Base-by-base conservation (phyloP, 73 alveolate genomes). In the Tetrahymena thermophila region DNA sequence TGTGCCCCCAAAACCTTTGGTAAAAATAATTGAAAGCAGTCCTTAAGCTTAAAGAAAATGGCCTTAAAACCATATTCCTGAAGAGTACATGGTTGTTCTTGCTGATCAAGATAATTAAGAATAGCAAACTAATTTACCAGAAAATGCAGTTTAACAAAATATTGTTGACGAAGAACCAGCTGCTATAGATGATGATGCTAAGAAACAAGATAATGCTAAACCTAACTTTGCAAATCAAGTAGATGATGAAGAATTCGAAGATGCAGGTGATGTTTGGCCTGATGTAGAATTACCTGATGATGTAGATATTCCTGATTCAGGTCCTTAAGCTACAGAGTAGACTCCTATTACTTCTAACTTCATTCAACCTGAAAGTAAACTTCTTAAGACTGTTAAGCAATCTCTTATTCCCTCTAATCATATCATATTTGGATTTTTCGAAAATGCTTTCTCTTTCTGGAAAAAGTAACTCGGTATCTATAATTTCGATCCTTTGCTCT, bases 391-490 rank as follows among this genome's bases (percentile, higher is more conserved):
- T 71, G 89, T 71, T 71, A 71, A 71, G 11, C 23, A 71, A 71
- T 71, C 89, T 71, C 37, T 71, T 1, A 71, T 71, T n/a, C 40
- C 89, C 31, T 71, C 89, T 8, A 71, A 71, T 71, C 89, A 71
- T 8, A 13, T 71, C n/a, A 71, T 71, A 11, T 71, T 71, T 71
- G 89, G 89, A 31, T 71, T 71, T 34, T 71, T 23, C n/a, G 89
- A 71, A 25, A 71, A 71, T 71, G 89, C 89, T 71, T 71, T 71
- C 89, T 71, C 89, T 71, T 71, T 71, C 89, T 71, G 89, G 89
- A 71, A 71, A 31, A 71, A 71, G 23, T 8, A 71, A n/a, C 89
- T 71, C n/a, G 89, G 89, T 71, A 71, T 71, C 31, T 71, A 71
- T 71, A 71, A 71, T 21, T 71, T 71, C 17, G 89, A 71, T 71